Evolutionary conservation across 106 monocot species (phyloP), one percentile per base, ranked within the genome.

Genomic region (Amphibolis antarctica): DNA sequence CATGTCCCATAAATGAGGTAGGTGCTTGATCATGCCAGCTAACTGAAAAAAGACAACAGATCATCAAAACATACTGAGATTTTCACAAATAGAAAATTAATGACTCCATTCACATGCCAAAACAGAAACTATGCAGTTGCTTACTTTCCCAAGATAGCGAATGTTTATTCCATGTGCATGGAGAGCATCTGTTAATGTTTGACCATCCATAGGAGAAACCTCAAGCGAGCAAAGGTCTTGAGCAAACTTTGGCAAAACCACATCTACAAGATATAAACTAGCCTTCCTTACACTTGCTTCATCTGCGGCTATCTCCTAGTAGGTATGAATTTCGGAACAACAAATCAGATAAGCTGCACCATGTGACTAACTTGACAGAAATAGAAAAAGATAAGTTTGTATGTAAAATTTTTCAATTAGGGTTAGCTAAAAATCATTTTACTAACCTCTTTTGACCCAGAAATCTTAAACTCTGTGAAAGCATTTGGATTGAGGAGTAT

Each of bases 151-250:
- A 27, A 98, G 72, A 81, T 98, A 98, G 14, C 98, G 91, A 36
- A 91, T 58, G 77, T 98, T 98, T 74, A 98, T 91, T 62, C 98
- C 98, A 79, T 98, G 80, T 46, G 74, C 56, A 77, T 98, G 98
- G 42, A 98, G 79, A 44, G 82, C 78, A 68, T 98, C 98, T 51
- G 82, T 85, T 66, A 98, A 82, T 56, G 91, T 85, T 67, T 87
- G 84, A n/a, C 98, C 98, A 87, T 98, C 98, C 98, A 98, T 87
- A 17, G 98, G 98, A 65, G 98, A 90, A 44, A 91, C 58, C 18
- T 98, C 98, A 65, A 98, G 85, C 31, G 75, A 66, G 47, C 82
- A 91, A 67, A 98, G 84, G 66, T 91, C 98, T 79, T 91, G 74
- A 53, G 88, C 83, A 81, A 91, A 91, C 66, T 91, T 98, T 28